Conservation (phyloP, 2,329 filamentous ascomycete genomes). For the Botrytis porri region DNA sequence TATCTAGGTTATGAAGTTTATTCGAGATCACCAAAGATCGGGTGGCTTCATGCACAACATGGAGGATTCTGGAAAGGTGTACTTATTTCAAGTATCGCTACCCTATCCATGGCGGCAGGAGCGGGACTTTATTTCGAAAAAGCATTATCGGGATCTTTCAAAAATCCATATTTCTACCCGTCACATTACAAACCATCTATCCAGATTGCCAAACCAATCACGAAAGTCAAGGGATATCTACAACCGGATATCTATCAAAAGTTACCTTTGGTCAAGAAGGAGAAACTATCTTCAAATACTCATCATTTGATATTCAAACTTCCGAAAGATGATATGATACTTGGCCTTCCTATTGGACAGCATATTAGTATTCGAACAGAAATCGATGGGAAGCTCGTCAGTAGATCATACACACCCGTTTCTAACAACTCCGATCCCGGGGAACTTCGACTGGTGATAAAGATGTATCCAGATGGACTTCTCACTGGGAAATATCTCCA, state of each 20-base stretch:
- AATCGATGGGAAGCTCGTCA: slow-evolving; percentile 38
- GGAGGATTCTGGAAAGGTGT: slow-evolving; percentile 28
- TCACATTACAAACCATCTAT: slow-evolving; percentile 21
- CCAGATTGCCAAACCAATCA: slow-evolving; percentile 20
- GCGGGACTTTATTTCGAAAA: slow-evolving; percentile 21
- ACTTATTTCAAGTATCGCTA: slow-evolving; percentile 19
- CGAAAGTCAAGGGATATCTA: slow-evolving; percentile 18
- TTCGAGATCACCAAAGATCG: slow-evolving; percentile 15
- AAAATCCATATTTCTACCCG: slow-evolving; percentile 22
- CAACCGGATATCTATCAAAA: slow-evolving; percentile 27
- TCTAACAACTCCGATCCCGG: slow-evolving; percentile 52
- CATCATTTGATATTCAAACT: slow-evolving; percentile 37
- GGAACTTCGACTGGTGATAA: slow-evolving; percentile 50
- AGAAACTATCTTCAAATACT: slow-evolving; percentile 25
- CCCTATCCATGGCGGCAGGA: slow-evolving; percentile 6
- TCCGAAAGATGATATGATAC: slow-evolving; percentile 34
- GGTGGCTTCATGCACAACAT: slow-evolving; percentile 37
- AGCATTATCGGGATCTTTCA: background rate
- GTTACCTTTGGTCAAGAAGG: slow-evolving; percentile 25
- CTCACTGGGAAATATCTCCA: slow-evolving; percentile 51
- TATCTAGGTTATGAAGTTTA: slow-evolving; percentile 20
- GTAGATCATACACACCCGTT: slow-evolving; percentile 44
- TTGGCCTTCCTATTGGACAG: slow-evolving; percentile 44
- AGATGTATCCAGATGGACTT: slow-evolving; percentile 49
- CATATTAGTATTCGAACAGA: slow-evolving; percentile 41